Evolutionary conservation across 495 filamentous ascomycete species (phyloP), one percentile per base, ranked within the genome.

Genomic region (Usnea hakonensis): DNA sequence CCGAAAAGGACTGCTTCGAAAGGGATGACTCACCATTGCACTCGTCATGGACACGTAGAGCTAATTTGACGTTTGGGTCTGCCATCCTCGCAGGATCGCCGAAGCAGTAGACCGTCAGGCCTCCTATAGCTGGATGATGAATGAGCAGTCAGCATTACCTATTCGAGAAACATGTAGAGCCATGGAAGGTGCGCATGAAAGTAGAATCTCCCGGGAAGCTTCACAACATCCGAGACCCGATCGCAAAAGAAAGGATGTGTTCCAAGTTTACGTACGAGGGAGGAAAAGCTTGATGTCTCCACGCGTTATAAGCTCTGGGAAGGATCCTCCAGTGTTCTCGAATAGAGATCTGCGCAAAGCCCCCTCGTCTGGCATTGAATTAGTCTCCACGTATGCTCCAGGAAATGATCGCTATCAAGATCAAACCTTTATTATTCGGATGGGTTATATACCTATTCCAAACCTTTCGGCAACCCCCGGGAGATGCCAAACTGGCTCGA

Each of bases 21-120:
- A 60, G n/a, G n/a, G 52, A 38, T 26, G 17, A 30, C 35, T 36
- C 6, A 26, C 46, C 53, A 59, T 61, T 66, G 50, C 71, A 82
- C 76, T 97, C 94, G 74, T 98, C 94, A 74, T 98, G 94, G 53
- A 98, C 88, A 57, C 94, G 90, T 63, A 98, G 80, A 33, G 94
- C 88, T 53, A 97, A 80, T 63, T 83, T 84, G 56, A 90, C 90
- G 50, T 87, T 90, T 50, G 90, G 85, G 70, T 98, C 89, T 21
- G 90, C 86, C 81, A 98, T 91, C 67, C 91, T 93, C 44, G 90
- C 89, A 11, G 90, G 90, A 63, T 96, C 92, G 21, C 94, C 94
- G 73, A 98, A 98, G 76, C 90, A 91, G 76, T 98, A 98, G 32
- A 97, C 94, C 1, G 94, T 98, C 67, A 96, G 77, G 16, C 94